phyloP scores from a whole-genome alignment of 352 stramenopile species.

The Phytophthora kernoviae region DNA sequence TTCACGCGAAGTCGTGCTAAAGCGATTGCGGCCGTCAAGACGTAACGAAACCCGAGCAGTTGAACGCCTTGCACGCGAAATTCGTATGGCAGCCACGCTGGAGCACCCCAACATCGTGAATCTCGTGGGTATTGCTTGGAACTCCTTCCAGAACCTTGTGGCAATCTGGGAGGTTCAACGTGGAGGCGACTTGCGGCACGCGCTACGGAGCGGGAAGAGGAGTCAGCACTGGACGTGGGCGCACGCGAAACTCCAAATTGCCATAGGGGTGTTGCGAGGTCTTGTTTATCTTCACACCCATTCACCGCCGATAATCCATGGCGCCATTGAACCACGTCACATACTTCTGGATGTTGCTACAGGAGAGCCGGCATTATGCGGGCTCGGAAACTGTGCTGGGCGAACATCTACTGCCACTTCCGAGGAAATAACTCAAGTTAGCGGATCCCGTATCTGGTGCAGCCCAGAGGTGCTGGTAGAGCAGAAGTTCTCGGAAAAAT shows the following conservation, averaged over 20 bases:
- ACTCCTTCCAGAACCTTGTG: slow-evolving; percentile 60
- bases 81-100: slow-evolving; percentile 54
- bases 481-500: slow-evolving; percentile 41
- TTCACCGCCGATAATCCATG: slow-evolving; percentile 47
- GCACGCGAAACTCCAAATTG: slow-evolving; percentile 52
- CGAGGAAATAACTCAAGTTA: slow-evolving; percentile 28
- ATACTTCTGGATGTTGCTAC: slow-evolving; percentile 48
- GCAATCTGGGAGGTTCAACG: slow-evolving; percentile 50
- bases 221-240: slow-evolving; percentile 47
- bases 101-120: slow-evolving; percentile 61
- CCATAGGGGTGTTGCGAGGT: slow-evolving; percentile 44
- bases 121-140: slow-evolving; percentile 66
- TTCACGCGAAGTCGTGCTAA: slow-evolving; percentile 46
- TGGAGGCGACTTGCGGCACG: slow-evolving; percentile 46
- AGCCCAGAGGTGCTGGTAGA: slow-evolving; percentile 55
- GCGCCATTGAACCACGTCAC: slow-evolving; percentile 60
- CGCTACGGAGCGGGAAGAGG: slow-evolving; percentile 25
- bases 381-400: slow-evolving; percentile 44
- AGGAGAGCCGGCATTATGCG: slow-evolving; percentile 50
- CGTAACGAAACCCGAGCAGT: slow-evolving; percentile 53
- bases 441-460: slow-evolving; percentile 45
- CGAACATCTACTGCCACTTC: slow-evolving; percentile 19
- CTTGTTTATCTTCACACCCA: slow-evolving; percentile 56
- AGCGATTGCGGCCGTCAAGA: slow-evolving; percentile 42
- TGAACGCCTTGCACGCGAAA: slow-evolving; percentile 60